Base-by-base conservation (phyloP, 176 grass and related monocot genomes). In the Triticum urartu region DNA sequence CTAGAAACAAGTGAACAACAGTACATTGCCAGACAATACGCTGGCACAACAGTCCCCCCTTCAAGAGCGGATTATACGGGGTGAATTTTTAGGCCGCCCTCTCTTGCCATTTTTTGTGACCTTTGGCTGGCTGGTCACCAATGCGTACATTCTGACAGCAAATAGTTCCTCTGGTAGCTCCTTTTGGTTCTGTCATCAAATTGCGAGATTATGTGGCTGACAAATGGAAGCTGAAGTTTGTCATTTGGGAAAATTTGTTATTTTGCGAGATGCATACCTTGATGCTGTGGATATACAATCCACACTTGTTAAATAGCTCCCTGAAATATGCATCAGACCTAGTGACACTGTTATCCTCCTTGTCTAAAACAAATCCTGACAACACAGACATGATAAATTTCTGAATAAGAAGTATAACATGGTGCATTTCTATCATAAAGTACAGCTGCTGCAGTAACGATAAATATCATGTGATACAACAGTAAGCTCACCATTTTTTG, bases 341-440 rank as follows among this genome's bases (percentile, higher is more conserved):
- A 45, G 97, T 99, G 81, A 99, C 74, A 61, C 97, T 99, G 72
- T 96, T 93, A 89, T 99, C 94, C 65, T 78, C 97, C 87, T 94
- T 99, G 87, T 99, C 97, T 86, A 99, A 77, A 48, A 99, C 94
- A 93, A 96, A 99, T 71, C 97, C 97, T 99, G 90, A 81, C 3
- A 72, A 75, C 18, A 84, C 11, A 81, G n/a, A 62, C 26, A 21
- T 70, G 69, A 70, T 34, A 43, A 86, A 77, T 62, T 76, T 76
- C 28, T 12, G 52, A n/a, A 9, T 70, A 68, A 82, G 28, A 68
- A 82, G 28, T 64, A 77, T 1, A 3, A 22, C n/a, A 18, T 15
- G 36, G 50, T 45, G 35, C 26, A 1, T 15, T 6, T 33, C n/a
- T 50, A 75, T 59, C 21, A 32, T 25, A 40, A 73, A 79, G 8